Evolutionary conservation across 2,329 filamentous ascomycete species (phyloP), one percentile per base, ranked within the genome.

Genomic region (Fusarium mundagurra): DNA sequence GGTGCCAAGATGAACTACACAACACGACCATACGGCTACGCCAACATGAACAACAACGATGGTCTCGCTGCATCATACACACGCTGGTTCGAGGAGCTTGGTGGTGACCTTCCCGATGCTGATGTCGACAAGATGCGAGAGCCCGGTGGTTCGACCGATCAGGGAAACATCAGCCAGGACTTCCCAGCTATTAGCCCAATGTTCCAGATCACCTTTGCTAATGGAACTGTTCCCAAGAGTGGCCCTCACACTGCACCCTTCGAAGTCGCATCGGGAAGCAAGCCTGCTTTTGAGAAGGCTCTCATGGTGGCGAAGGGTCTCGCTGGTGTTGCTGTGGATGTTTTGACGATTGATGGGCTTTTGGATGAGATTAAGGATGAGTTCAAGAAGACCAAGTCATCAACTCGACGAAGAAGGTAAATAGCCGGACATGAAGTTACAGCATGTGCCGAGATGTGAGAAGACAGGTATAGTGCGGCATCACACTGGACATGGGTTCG

Each of bases 201-300:
- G 41, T 81, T 81, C 36, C 69, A 68, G n/a, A 81, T 81, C 44
- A 70, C 65, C 0, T 77, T 57, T 43, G 76, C 72, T 22, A 76
- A 80, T 31, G 78, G 77, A 3, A 76, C 34, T 18, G 68, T 64
- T 2, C 76, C 76, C 2, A 36, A 68, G 18, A 64, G 57, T 13
- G 85, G 86, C 0, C 88, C 88, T 24, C 89, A 89, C 67, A 91
- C 85, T 13, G 84, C 86, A 0, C 84, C 86, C 0, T 91, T 89
- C 72, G 86, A 87, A 14, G 79, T 81, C 7, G 86, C 88, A 0
- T 84, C 87, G 0, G 87, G 87, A 8, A 89, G 85, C 0, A 81
- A 80, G 31, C 82, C 83, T 22, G 85, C 86, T 0, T 88, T 88
- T 63, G 78, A 84, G 34, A 82, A 84, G 50, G 83, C 86, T 1